Percentiles rank a stretch among this genome's conserved stretches.
Evolutionary conservation across 1,284 basidiomycete genomes (phyloP).

Genomic region (Sutorius eximius): DNA sequence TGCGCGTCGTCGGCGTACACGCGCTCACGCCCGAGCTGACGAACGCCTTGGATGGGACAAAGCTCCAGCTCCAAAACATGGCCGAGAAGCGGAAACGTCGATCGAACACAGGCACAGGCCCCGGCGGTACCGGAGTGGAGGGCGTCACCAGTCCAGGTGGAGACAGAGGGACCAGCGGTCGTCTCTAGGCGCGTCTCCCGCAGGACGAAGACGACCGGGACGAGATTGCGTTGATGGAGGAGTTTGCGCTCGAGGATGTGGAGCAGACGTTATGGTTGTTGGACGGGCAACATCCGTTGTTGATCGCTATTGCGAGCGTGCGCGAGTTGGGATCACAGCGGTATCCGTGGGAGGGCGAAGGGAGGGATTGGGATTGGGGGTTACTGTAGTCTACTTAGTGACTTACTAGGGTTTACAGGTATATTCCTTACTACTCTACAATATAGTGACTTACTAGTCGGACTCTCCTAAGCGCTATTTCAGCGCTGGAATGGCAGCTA

Average conservation of each 20-base stretch:
- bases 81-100: slow-evolving; percentile 66
- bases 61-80: slow-evolving; percentile 62
- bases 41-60: slow-evolving; percentile 61
- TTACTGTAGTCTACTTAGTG: too few relatives aligned
- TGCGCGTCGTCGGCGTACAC: slow-evolving; percentile 57
- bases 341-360: slow-evolving; percentile 50
- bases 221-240: slow-evolving; percentile 53
- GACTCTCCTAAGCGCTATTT: too few relatives aligned
- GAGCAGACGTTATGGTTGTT: slow-evolving; percentile 54
- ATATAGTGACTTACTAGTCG: too few relatives aligned
- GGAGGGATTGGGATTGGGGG: slow-evolving; percentile 30
- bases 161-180: not conserved
- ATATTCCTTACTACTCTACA: too few relatives aligned
- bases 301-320: slow-evolving; percentile 70
- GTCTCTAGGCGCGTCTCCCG: not conserved
- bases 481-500: too few relatives aligned
- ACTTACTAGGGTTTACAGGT: too few relatives aligned
- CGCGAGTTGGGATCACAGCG: slow-evolving; percentile 55
- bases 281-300: slow-evolving; percentile 57
- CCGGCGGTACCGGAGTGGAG: not conserved
- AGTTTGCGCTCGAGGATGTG: slow-evolving; percentile 75
- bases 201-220: slow-evolving; percentile 40
- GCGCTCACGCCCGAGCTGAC: slow-evolving; percentile 54
- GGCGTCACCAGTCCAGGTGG: not conserved
- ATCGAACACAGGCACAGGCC: slow-evolving; percentile 43